Evolutionary conservation across 179 eudicot genomes (phyloP), one percentile per base, ranked within the genome.

Genomic region (Spergularia azorica): DNA sequence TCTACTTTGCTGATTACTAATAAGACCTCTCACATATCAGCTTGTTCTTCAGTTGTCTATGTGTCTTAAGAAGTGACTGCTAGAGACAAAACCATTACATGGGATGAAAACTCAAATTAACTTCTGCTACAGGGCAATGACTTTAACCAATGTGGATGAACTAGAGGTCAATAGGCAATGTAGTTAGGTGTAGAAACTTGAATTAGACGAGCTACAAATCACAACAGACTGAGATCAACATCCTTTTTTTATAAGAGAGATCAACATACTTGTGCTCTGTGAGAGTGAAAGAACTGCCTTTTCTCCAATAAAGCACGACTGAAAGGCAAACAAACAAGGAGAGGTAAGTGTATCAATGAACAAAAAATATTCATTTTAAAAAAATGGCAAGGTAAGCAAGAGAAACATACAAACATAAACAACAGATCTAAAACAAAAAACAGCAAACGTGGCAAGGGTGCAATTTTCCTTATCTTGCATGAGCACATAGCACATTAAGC

Each of bases 251-350:
- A 26, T 26, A 26, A 26, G 32, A 52, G 48, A 54, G 61, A 70
- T 68, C 58, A n/a, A 58, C 72, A 83, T 77, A 95, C 99, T 91
- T 95, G 98, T 58, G 99, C 97, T 83, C 99, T 87, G 71, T 95
- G 99, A 6, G 99, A 95, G 81, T 95, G 99, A 84, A 91, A 93
- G 89, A 95, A 95, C 83, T 87, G 97, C 62, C 98, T 86, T 86
- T 87, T 95, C 85, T 93, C 97, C 88, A 93, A 75, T 74, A 91
- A 88, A 36, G 88, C 86, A 79, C 99, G 97, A 76, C 99, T 95
- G 91, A 26, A 69, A 83, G 76, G 79, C 71, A 76, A 73, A 57
- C 67, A 54, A 61, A 39, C 43, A 72, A 38, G 51, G 61, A 26
- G 72, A 20, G 41, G 56, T 76, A 73, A 43, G 48, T 7, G 48